phyloP scores from a whole-genome alignment of 306 rosid species.

The Rosa rugosa region DNA sequence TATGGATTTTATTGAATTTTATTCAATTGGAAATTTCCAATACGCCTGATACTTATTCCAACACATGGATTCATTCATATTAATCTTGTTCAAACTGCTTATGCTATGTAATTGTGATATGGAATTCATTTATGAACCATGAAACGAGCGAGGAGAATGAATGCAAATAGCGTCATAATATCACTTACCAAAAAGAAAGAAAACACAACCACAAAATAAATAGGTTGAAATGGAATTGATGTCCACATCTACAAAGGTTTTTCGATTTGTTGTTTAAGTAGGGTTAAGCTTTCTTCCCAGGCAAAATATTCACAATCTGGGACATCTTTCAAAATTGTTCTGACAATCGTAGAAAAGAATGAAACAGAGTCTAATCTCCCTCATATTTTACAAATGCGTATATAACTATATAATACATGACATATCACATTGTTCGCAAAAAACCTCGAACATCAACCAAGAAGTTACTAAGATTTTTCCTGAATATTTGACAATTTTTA shows the following conservation, averaged over 20 bases:
- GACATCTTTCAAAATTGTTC: background rate
- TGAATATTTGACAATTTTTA: conserved; percentile 72
- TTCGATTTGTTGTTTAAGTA: background rate
- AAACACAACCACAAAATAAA: background rate
- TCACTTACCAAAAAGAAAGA: no score
- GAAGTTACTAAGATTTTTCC: conserved; percentile 79
- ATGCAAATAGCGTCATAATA: no score
- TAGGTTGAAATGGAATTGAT: background rate
- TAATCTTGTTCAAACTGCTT: no score
- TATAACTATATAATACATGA: background rate
- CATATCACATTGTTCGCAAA: conserved; percentile 64
- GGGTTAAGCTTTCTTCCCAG: background rate
- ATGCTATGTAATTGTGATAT: no score
- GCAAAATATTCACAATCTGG: conserved; percentile 20
- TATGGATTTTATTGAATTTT: no score
- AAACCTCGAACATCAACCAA: conserved; percentile 87
- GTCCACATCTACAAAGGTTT: background rate
- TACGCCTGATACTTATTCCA: no score
- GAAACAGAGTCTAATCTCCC: background rate
- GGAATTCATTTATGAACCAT: no score
- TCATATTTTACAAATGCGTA: conserved; percentile 8
- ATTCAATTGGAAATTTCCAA: no score
- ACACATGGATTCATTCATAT: no score
- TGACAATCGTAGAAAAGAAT: background rate
- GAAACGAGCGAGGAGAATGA: no score